phyloP scores from a whole-genome alignment of 495 filamentous ascomycete species.

The Cercophora samala region DNA sequence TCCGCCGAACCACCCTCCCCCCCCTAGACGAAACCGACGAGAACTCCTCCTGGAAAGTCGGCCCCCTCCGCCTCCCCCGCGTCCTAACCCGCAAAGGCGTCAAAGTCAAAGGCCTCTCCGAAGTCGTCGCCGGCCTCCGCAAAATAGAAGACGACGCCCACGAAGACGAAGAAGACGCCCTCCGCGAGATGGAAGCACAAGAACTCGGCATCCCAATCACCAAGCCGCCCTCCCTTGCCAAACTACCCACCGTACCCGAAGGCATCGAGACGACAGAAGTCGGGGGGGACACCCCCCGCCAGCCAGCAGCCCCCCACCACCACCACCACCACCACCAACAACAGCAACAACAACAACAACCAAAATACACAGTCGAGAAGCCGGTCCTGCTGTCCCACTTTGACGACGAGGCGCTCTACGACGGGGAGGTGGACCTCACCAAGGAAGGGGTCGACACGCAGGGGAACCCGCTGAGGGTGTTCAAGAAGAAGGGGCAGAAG shows the following conservation, averaged over 20 bases:
- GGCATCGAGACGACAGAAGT: constrained; percentile 30
- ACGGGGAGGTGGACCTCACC: constrained; percentile 35
- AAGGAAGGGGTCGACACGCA: constrained; percentile 38
- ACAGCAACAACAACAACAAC: too few relatives aligned
- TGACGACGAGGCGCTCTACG: constrained; percentile 49
- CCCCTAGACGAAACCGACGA: constrained; percentile 48
- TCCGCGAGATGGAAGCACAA: constrained; percentile 65
- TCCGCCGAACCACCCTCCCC: constrained; percentile 54
- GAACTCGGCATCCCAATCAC: constrained; percentile 10
- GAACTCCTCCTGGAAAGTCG: constrained; percentile 38
- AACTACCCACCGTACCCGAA: constrained; percentile 3
- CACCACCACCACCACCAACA: constrained; percentile 1
- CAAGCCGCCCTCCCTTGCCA: background rate
- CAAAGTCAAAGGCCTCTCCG: constrained; percentile 64
- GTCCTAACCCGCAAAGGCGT: constrained; percentile 55
- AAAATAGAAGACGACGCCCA: constrained; percentile 74
- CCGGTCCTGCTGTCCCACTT: constrained; percentile 60
- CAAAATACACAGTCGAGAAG: background rate
- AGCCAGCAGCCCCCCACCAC: background rate
- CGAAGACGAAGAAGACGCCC: constrained; percentile 77
- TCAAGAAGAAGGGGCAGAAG: constrained; percentile 93
- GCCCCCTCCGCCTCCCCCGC: constrained; percentile 55
- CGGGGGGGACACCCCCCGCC: background rate
- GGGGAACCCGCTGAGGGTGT: constrained; percentile 56
- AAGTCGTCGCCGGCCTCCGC: constrained; percentile 70